phyloP scores from a whole-genome alignment of 139 green algal species.

The Dunaliella primolecta region DNA sequence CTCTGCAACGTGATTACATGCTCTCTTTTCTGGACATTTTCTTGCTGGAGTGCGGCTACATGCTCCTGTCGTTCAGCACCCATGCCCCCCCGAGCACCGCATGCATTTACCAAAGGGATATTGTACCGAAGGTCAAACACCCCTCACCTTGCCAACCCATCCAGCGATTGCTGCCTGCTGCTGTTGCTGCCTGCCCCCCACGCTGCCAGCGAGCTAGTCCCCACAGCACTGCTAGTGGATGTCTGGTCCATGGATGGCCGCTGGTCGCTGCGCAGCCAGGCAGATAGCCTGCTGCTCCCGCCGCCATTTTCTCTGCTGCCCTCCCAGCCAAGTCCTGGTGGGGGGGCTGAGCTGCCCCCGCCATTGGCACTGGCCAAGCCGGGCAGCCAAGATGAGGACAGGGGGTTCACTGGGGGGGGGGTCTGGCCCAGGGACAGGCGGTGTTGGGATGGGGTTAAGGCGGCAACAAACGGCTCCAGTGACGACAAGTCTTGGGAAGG shows the following conservation, averaged over 20 bases:
- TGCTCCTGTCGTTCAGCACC: no score
- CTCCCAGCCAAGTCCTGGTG: background rate
- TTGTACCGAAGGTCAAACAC: no score
- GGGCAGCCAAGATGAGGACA: background rate
- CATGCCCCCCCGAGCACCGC: no score
- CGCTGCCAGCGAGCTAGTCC: background rate
- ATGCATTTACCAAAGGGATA: no score
- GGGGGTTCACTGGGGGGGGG: no score
- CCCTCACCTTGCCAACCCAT: background rate
- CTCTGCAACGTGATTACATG: no score
- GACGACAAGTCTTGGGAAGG: background rate
- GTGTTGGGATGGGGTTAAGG: no score
- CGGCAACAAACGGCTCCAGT: background rate
- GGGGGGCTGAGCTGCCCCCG: background rate
- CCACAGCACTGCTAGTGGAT: background rate
- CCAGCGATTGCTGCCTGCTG: background rate
- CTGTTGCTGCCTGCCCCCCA: background rate
- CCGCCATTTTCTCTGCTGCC: background rate
- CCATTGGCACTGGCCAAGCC: background rate
- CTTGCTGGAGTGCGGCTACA: no score
- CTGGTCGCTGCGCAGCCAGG: background rate
- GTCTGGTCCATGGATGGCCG: background rate
- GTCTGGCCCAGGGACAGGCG: background rate
- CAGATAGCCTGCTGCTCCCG: background rate
- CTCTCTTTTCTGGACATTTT: no score